Conservation (phyloP, 768 basidiomycete species). For the Phaffia tasmanica region DNA sequence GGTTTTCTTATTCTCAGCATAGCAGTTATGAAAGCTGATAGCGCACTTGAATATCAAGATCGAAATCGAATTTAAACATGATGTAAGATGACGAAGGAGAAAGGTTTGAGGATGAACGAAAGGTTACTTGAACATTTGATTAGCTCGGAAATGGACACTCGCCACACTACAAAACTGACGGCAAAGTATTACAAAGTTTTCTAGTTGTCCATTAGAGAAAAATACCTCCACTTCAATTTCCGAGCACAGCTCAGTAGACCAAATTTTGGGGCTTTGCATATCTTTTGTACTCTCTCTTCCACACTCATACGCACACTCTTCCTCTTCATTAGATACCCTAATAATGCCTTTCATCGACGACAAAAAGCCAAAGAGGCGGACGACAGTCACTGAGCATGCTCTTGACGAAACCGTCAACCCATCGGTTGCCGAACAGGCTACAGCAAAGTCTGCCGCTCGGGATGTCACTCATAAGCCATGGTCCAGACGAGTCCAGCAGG, state of each 20-base stretch:
- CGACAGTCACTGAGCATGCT: neutral
- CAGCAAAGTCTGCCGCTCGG: neutral
- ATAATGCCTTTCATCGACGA: neutral
- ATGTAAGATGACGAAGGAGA: no score
- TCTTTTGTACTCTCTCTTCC: no score
- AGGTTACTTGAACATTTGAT: neutral
- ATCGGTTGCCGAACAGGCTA: neutral
- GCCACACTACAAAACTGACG: neutral
- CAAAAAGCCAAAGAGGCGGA: neutral
- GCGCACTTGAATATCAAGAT: constrained; percentile 42
- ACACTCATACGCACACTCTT: no score
- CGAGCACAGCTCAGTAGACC: no score
- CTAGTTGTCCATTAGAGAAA: neutral
- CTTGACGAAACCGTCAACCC: neutral
- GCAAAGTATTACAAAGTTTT: neutral
- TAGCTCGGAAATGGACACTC: neutral
- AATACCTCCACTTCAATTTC: no score
- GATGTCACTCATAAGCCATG: constrained; percentile 15
- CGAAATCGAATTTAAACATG: constrained; percentile 66
- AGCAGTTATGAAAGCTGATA: constrained; percentile 33
- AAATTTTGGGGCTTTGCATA: no score
- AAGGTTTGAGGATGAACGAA: neutral
- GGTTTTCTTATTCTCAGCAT: neutral
- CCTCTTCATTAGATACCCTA: neutral
- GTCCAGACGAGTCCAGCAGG: constrained; percentile 21